phyloP scores from a whole-genome alignment of 305 asterid species.

The Fraxinus velutina region DNA sequence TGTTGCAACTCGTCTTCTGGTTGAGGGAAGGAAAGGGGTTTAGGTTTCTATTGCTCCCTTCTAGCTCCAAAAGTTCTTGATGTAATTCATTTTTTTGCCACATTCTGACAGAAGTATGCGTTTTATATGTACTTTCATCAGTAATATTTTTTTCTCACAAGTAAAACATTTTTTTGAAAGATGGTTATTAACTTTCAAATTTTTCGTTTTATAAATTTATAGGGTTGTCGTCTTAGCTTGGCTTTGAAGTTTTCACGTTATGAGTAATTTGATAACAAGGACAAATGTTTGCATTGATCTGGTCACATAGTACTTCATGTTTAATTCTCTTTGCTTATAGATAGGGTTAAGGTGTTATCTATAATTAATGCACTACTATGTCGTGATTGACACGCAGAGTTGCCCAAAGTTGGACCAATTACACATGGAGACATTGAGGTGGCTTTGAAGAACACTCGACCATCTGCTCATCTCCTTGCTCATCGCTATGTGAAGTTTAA shows the following conservation, averaged over 20 bases:
- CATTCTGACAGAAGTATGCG: background rate
- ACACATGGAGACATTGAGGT: slow-evolving; percentile 60
- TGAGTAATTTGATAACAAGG: background rate
- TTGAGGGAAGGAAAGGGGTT: background rate
- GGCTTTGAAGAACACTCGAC: slow-evolving; percentile 85
- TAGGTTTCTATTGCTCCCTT: background rate
- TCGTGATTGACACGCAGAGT: slow-evolving; percentile 42
- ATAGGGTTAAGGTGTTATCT: background rate
- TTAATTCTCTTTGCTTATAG: background rate
- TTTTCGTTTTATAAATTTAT: background rate
- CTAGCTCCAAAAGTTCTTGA: background rate
- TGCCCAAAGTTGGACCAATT: slow-evolving; percentile 87
- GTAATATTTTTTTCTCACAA: background rate
- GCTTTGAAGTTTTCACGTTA: background rate
- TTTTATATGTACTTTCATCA: background rate
- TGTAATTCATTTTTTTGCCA: background rate
- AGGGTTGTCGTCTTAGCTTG: background rate
- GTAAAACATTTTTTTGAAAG: background rate
- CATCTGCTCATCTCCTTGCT: slow-evolving; percentile 90
- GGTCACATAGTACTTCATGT: background rate
- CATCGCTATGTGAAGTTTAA: slow-evolving; percentile 84
- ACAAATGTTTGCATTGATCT: background rate
- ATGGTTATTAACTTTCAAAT: background rate
- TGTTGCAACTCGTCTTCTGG: background rate
- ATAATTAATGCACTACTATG: slow-evolving; percentile 14